These are phyloP conservation scores for Ceratocystis colombiana DNA, from an alignment of 2,329 filamentous ascomycete species.

Conservation along the genomic window DNA sequence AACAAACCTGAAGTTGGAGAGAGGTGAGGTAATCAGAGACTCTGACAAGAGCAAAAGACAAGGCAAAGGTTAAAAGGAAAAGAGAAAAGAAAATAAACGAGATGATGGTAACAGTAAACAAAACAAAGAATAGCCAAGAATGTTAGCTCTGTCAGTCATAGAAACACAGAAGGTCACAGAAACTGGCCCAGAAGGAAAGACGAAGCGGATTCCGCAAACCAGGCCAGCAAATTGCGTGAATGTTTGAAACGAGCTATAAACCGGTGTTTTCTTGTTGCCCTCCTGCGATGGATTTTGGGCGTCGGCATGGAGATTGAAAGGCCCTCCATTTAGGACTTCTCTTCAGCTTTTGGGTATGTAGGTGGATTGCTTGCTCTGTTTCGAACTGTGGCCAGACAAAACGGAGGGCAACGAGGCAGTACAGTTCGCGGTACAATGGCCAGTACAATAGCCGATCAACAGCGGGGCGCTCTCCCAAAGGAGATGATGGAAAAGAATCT, in stretches of 20 bases:
- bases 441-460: neutral
- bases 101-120: constrained; percentile 22
- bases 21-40: constrained; percentile 2
- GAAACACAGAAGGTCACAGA: neutral
- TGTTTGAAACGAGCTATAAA: neutral
- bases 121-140: constrained; percentile 14
- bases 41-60: constrained; percentile 19
- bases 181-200: neutral
- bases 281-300: constrained; percentile 6
- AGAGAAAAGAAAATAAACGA: constrained; percentile 21
- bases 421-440: too few species aligned
- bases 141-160: neutral
- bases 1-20: neutral
- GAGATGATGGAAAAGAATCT: constrained; percentile 9
- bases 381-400: constrained; percentile 1
- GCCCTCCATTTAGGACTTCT: constrained; percentile 8
- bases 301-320: constrained; percentile 12
- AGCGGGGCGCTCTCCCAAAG: constrained; percentile 11
- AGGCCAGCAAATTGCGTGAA: neutral
- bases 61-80: constrained; percentile 24
- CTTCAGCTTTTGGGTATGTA: neutral
- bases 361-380: constrained; percentile 7
- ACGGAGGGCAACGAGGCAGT: constrained; percentile 7
- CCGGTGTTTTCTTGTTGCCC: constrained; percentile 10
- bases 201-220: neutral